Percentiles rank a stretch among this genome's conserved stretches.
Conservation (phyloP, 148 eudicot genomes). For the Limonium bicolor region DNA sequence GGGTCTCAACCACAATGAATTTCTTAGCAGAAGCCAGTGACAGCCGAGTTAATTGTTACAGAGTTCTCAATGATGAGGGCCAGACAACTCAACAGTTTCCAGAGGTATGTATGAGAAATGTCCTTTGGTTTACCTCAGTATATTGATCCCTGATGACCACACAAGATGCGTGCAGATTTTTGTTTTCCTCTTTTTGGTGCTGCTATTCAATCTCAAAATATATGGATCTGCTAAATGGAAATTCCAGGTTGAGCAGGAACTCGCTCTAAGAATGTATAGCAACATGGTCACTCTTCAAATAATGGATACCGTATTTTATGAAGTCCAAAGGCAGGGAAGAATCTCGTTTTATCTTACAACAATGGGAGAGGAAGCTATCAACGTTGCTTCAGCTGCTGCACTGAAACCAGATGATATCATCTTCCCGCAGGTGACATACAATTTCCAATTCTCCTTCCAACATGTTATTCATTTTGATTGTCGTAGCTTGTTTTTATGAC, state of each 20-base stretch:
- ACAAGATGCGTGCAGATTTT: too few relatives aligned
- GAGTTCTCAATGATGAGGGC: conserved; percentile 61
- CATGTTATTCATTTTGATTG: too few relatives aligned
- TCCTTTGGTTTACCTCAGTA: not conserved
- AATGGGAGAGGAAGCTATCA: conserved; percentile 70
- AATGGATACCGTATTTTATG: conserved; percentile 62
- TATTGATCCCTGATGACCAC: not conserved
- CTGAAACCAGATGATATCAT: conserved; percentile 45
- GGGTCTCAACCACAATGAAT: conserved; percentile 32
- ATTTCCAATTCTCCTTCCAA: too few relatives aligned
- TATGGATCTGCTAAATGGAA: not conserved
- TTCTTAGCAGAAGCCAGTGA: conserved; percentile 31
- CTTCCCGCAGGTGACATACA: conserved; percentile 74
- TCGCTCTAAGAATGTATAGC: conserved; percentile 50
- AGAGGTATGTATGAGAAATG: conserved; percentile 16
- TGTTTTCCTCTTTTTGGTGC: too few relatives aligned
- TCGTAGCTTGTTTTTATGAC: too few relatives aligned
- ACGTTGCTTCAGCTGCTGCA: conserved; percentile 74
- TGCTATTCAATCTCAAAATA: not conserved
- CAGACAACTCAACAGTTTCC: conserved; percentile 13
- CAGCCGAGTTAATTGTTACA: conserved; percentile 39
- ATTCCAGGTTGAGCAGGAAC: conserved; percentile 38
- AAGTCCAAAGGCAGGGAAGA: conserved; percentile 79
- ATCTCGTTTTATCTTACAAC: conserved; percentile 61
- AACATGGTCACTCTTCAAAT: conserved; percentile 54